Evolutionary conservation across 1,284 basidiomycete species (phyloP).

Genomic region (Pholiota adiposa): DNA sequence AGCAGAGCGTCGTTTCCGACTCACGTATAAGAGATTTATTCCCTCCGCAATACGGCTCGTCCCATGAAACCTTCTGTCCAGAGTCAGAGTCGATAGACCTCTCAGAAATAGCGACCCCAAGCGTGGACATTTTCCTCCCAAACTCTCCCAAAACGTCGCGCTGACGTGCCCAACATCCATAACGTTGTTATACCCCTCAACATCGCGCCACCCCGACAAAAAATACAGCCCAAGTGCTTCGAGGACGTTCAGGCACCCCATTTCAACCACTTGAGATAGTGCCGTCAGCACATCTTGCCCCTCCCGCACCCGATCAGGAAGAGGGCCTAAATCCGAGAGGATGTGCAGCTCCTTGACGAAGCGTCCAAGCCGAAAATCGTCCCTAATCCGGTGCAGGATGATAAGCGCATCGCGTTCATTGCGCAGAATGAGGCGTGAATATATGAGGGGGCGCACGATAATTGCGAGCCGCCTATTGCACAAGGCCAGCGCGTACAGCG

Average conservation of each 20-base stretch:
- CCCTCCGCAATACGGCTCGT: neutral
- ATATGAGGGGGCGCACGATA: constrained; percentile 13
- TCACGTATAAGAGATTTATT: neutral
- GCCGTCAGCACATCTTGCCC: constrained; percentile 4
- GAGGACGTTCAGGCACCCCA: constrained; percentile 13
- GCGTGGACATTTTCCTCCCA: neutral
- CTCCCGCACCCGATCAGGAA: neutral
- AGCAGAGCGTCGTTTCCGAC: neutral
- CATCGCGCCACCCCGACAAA: neutral
- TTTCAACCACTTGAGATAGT: neutral
- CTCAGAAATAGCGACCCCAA: neutral
- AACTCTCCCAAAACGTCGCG: neutral
- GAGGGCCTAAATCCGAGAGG: constrained; percentile 7
- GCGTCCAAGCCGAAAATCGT: constrained; percentile 5
- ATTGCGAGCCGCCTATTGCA: constrained; percentile 5
- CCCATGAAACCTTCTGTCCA: neutral
- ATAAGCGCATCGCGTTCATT: constrained; percentile 14
- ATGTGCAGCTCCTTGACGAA: constrained; percentile 18
- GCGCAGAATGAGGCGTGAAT: constrained; percentile 16
- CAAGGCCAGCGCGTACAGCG: constrained; percentile 17
- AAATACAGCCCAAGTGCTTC: constrained; percentile 17
- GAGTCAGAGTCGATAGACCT: neutral
- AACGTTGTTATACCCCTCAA: neutral
- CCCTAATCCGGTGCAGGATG: constrained; percentile 10
- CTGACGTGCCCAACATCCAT: neutral